These are phyloP conservation scores for Psilocybe cubensis DNA, from an alignment of 768 basidiomycete species.

Conservation along the genomic window DNA sequence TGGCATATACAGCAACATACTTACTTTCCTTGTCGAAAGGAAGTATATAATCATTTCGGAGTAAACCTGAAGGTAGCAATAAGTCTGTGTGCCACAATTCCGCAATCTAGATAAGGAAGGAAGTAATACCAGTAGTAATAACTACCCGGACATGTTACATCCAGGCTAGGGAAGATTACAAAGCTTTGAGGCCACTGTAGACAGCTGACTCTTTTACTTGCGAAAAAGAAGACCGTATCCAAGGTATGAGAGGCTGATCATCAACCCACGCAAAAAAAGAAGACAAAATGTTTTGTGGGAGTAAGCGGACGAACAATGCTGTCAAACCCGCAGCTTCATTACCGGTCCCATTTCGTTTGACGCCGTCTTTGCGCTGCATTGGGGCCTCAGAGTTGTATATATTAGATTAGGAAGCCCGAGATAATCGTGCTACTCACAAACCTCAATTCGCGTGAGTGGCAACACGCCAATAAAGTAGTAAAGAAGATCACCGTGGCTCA, in stretches of 20 bases:
- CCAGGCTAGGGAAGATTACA: background rate
- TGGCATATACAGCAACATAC: constrained; percentile 3
- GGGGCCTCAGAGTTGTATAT: background rate
- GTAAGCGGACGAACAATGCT: background rate
- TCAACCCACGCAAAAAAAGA: background rate
- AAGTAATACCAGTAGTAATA: background rate
- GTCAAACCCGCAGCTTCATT: background rate
- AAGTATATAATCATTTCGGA: constrained; percentile 10
- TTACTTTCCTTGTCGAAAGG: constrained; percentile 6
- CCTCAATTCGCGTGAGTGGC: background rate
- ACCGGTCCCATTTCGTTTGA: background rate
- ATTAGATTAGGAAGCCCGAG: background rate
- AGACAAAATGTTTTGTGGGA: background rate
- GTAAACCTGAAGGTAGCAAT: constrained; percentile 2
- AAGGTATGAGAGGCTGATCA: background rate
- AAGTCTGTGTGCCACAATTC: constrained; percentile 17
- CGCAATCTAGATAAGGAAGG: constrained; percentile 13
- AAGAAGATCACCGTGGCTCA: background rate
- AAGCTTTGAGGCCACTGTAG: background rate
- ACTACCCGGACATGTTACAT: background rate
- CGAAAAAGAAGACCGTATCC: background rate
- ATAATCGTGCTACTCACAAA: background rate
- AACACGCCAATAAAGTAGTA: background rate
- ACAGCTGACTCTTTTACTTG: background rate
- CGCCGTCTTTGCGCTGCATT: background rate